A percentile compares a stretch with the other conserved stretches of the same genome.
Conservation (phyloP, 2,329 filamentous ascomycete genomes). For the Aspergillus niger region DNA sequence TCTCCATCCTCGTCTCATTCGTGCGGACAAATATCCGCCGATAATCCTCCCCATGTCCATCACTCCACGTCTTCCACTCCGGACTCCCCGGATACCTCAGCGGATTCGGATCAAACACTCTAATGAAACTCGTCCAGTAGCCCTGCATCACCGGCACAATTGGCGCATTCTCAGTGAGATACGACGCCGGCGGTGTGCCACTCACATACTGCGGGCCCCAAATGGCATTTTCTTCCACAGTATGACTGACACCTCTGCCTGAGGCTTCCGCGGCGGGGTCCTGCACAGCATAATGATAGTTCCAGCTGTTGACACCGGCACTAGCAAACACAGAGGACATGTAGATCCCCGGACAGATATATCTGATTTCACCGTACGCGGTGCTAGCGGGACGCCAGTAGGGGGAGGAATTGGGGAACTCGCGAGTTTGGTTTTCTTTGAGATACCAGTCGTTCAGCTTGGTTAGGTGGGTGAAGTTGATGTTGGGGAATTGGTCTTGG, state of each 20-base stretch:
- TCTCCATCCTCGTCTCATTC: conserved; percentile 51
- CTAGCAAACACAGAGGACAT: conserved; percentile 49
- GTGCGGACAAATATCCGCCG: conserved; percentile 49
- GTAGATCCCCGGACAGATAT: conserved; percentile 64
- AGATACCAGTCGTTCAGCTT: conserved; percentile 61
- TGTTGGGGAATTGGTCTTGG: conserved; percentile 58
- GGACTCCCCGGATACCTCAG: conserved; percentile 51
- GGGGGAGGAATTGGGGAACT: conserved; percentile 52
- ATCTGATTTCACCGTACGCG: conserved; percentile 66
- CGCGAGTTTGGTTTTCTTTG: conserved; percentile 44
- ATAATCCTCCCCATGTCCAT: conserved; percentile 28
- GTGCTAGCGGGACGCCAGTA: conserved; percentile 63
- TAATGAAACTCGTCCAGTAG: conserved; percentile 76
- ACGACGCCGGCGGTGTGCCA: conserved; percentile 56
- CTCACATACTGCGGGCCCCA: conserved; percentile 64
- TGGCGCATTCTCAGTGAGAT: conserved; percentile 56
- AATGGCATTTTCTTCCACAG: conserved; percentile 66
- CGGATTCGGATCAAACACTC: conserved; percentile 65
- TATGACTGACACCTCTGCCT: conserved; percentile 68
- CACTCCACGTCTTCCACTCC: conserved; percentile 54
- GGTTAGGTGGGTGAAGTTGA: conserved; percentile 54
- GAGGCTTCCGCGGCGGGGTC: conserved; percentile 55
- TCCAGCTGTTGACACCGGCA: conserved; percentile 54
- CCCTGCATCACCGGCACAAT: conserved; percentile 65
- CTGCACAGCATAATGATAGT: conserved; percentile 70